Percentiles rank a stretch among this genome's conserved stretches.
These are phyloP conservation scores for Miamiensis avidus DNA, from an alignment of 169 alveolate genomes.

Conservation along the genomic window DNA sequence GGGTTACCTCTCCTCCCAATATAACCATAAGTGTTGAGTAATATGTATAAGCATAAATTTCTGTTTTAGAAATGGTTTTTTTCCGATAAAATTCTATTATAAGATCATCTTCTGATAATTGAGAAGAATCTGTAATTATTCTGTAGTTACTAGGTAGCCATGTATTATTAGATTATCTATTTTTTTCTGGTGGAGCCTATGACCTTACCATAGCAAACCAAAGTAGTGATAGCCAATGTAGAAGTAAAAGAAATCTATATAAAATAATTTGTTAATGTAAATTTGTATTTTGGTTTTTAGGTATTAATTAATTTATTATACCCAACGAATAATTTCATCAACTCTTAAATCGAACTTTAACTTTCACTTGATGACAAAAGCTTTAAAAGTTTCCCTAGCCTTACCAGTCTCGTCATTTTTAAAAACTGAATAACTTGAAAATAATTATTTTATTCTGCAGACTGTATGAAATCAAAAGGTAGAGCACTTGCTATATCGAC, in stretches of 20 bases:
- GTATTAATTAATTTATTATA: background rate
- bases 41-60: background rate
- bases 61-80: background rate
- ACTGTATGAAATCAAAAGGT: background rate
- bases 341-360: background rate
- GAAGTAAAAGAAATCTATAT: background rate
- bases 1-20: background rate
- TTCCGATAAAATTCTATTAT: no score
- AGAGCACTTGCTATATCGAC: background rate
- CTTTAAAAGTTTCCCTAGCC: background rate
- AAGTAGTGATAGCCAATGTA: background rate
- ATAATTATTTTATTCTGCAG: background rate
- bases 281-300: background rate
- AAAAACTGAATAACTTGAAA: background rate
- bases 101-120: background rate
- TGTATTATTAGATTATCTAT: background rate
- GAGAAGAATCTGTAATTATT: background rate
- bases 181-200: no score
- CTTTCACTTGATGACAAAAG: background rate
- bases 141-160: background rate
- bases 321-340: background rate
- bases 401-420: background rate
- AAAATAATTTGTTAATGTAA: background rate
- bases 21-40: background rate
- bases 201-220: background rate